Conservation (phyloP, 192 early-diverging fungal species). For the Spizellomyces punctatus region DNA sequence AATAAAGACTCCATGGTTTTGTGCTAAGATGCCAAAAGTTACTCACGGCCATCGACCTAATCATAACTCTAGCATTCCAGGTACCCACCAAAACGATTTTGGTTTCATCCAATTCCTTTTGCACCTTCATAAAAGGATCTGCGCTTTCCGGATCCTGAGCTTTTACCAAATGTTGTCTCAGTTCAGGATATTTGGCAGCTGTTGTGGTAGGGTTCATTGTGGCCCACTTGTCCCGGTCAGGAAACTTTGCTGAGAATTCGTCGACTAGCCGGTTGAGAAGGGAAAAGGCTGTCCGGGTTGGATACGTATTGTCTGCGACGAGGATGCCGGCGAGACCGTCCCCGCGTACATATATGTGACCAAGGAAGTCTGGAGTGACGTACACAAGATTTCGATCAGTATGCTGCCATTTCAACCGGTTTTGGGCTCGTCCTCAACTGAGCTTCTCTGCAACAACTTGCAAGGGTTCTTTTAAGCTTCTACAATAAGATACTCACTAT, state of each 20-base stretch:
- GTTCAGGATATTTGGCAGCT: constrained; percentile 62
- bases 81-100: constrained; percentile 80
- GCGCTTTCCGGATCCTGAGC: constrained; percentile 92
- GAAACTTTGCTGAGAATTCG: constrained; percentile 76
- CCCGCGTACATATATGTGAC: constrained; percentile 74
- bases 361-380: constrained; percentile 67
- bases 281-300: constrained; percentile 83
- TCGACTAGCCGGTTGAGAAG: constrained; percentile 83
- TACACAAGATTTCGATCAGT: no score
- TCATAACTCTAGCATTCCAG: not conserved
- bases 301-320: constrained; percentile 87
- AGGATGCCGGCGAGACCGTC: constrained; percentile 76
- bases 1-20: constrained; percentile 92
- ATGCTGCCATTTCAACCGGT: no score
- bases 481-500: constrained; percentile 52
- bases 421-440: no score
- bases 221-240: constrained; percentile 43
- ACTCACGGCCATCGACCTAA: not conserved
- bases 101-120: constrained; percentile 96
- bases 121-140: constrained; percentile 91
- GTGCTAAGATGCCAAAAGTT: constrained; percentile 50
- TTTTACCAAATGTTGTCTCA: constrained; percentile 70
- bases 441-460: not conserved
- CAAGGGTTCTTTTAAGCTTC: not conserved
- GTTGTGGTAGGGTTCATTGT: constrained; percentile 44